phyloP scores from a whole-genome alignment of 2,329 filamentous ascomycete genomes.

The Piedraia hortae region DNA sequence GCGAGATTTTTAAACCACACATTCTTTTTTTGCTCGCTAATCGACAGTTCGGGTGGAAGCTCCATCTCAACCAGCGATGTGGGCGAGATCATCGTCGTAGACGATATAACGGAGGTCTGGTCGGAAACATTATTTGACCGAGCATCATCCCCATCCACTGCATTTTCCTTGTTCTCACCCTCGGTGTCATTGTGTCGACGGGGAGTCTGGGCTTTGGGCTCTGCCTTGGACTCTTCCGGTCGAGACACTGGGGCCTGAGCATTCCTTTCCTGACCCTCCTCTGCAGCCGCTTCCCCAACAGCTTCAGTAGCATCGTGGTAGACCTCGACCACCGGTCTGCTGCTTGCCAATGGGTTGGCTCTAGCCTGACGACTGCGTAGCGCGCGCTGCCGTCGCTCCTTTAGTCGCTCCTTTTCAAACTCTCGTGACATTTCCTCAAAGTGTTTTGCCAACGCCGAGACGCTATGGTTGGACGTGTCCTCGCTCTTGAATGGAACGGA shows the following conservation, averaged over 20 bases:
- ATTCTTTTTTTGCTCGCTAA: constrained; percentile 78
- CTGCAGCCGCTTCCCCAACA: constrained; percentile 20
- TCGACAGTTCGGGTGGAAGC: constrained; percentile 36
- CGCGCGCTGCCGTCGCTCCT: constrained; percentile 56
- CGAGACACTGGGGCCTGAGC: neutral
- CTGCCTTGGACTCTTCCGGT: neutral
- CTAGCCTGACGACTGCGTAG: constrained; percentile 50
- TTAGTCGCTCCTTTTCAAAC: constrained; percentile 79
- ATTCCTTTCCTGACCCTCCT: constrained; percentile 1
- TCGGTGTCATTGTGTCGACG: constrained; percentile 21
- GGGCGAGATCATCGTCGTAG: constrained; percentile 27
- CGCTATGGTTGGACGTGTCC: constrained; percentile 28
- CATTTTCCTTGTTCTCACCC: constrained; percentile 14
- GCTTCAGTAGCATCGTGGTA: constrained; percentile 86
- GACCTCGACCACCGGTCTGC: constrained; percentile 87
- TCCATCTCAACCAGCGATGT: constrained; percentile 24
- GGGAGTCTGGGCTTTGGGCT: neutral
- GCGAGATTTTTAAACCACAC: constrained; percentile 87
- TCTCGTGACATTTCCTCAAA: constrained; percentile 92
- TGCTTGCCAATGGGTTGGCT: constrained; percentile 68
- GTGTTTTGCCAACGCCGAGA: constrained; percentile 77
- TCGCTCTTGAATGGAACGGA: constrained; percentile 46
- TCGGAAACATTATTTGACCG: constrained; percentile 17
- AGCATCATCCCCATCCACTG: neutral
- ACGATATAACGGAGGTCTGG: constrained; percentile 13